A percentile compares a stretch with the other conserved stretches of the same genome.
phyloP scores from a whole-genome alignment of 192 early-diverging fungal genomes.

The Chytriomyces confervae region DNA sequence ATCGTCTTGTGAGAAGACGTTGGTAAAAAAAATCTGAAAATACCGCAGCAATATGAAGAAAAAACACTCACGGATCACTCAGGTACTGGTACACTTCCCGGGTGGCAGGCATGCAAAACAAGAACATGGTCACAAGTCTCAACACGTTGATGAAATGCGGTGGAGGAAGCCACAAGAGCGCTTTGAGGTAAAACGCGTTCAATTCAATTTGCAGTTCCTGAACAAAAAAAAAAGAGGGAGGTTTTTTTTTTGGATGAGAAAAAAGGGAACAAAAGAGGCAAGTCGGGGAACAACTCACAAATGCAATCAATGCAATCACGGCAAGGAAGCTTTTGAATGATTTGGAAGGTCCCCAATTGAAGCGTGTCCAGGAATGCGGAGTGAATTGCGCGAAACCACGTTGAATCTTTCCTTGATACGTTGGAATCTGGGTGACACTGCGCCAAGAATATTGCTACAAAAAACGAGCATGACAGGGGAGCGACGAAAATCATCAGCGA shows the following conservation, averaged over 20 bases:
- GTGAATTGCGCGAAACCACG: conserved; percentile 92
- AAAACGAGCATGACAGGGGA: too few species aligned
- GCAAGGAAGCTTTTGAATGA: conserved; percentile 87
- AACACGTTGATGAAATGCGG: conserved; percentile 80
- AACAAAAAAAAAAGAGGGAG: neutral
- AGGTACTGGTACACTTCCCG: conserved; percentile 93
- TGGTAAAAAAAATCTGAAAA: neutral
- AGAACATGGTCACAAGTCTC: conserved; percentile 79
- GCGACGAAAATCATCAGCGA: too few species aligned
- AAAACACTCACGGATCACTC: conserved; percentile 62
- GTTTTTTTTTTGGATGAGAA: neutral
- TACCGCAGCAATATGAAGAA: conserved; percentile 16
- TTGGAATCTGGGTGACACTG: conserved; percentile 83
- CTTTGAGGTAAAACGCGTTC: conserved; percentile 95
- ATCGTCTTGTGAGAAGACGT: conserved; percentile 47
- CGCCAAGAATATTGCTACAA: conserved; percentile 80
- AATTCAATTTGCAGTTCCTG: conserved; percentile 82
- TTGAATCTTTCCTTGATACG: conserved; percentile 84
- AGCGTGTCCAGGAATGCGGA: conserved; percentile 92
- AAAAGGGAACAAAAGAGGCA: neutral
- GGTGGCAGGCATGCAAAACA: conserved; percentile 83
- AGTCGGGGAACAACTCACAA: conserved; percentile 55
- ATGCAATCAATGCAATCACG: conserved; percentile 72
- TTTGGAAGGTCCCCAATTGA: conserved; percentile 87
- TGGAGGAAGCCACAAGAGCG: conserved; percentile 89